Evolutionary conservation across 495 filamentous ascomycete species (phyloP), one percentile per base, ranked within the genome.

Genomic region (Penicillium atrosanguineum): DNA sequence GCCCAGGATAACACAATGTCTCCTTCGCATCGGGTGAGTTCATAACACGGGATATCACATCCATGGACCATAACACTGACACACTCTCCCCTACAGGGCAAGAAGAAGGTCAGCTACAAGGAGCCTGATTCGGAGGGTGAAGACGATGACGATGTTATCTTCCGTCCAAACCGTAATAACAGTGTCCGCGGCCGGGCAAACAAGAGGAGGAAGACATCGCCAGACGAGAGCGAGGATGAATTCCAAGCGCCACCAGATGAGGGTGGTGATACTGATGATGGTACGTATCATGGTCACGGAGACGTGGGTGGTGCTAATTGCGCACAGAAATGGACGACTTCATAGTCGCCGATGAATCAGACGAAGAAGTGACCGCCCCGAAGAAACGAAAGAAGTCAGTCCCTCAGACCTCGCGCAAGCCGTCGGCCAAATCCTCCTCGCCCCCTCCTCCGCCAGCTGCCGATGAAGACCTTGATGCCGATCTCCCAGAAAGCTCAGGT

Each of bases 271-370:
- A 76, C 77, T 23, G 82, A 87, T 20, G 81, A 87, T 45, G 83
- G 89, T 65, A 61, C 80, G 78, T 73, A 72, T 12, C 8, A 7
- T 15, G 25, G 5, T 7, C 8, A 31, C 9, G 20, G 21, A 34
- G 15, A 23, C 39, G 43, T 19, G 8, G 1, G 12, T 4, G 31
- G 31, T 42, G 23, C 62, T 76, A 51, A 72, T 60, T 34, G 7
- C 58, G 21, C 39, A 16, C 55, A 86, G 88, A 90, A 52, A 83
- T 91, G 78, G 90, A 86, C 49, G 89, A 95, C 63, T 96, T 96
- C 62, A 73, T 95, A 44, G 91, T 90, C 19, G 69, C 81, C 8
- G 90, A 91, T 41, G 91, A 94, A 41, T 88, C 79, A 8, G 86
- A 95, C 20, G 90, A 88, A n/a, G 87, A 92, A 50, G 80, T 68